These are phyloP conservation scores for Triglochin maritima DNA, from an alignment of 106 monocot genomes.

Conservation along the genomic window DNA sequence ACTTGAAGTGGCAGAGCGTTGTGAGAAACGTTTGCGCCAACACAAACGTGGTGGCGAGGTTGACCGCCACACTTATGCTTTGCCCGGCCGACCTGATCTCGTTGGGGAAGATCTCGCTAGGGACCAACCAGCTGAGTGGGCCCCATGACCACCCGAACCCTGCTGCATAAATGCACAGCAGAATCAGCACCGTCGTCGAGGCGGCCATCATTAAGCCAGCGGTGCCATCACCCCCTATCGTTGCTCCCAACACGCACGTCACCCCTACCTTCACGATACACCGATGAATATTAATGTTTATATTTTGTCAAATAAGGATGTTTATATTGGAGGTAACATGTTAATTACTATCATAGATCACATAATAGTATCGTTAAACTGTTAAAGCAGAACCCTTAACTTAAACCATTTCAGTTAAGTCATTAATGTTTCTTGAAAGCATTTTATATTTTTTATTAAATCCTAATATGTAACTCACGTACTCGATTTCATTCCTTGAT, in stretches of 20 bases:
- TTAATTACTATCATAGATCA: too few species aligned
- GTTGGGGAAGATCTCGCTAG: slow-evolving; percentile 45
- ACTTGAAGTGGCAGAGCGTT: slow-evolving; percentile 43
- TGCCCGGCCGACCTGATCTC: slow-evolving; percentile 54
- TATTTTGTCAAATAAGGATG: too few species aligned
- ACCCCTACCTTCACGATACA: slow-evolving; percentile 28
- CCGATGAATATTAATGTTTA: too few species aligned
- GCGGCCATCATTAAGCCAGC: slow-evolving; percentile 5
- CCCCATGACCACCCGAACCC: slow-evolving; percentile 61
- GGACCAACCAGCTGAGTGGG: slow-evolving; percentile 43
- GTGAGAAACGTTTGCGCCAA: slow-evolving; percentile 40
- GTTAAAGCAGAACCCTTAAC: too few species aligned
- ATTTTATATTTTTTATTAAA: too few species aligned
- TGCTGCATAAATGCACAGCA: slow-evolving; percentile 34
- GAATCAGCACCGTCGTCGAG: slow-evolving; percentile 17
- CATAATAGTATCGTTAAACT: too few species aligned
- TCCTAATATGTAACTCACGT: too few species aligned
- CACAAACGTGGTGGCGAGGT: slow-evolving; percentile 25
- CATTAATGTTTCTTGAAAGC: too few species aligned
- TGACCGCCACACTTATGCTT: slow-evolving; percentile 29
- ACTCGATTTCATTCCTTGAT: too few species aligned
- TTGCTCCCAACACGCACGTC: slow-evolving; percentile 21
- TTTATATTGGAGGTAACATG: too few species aligned
- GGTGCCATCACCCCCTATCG: slow-evolving; percentile 9
- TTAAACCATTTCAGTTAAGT: too few species aligned